phyloP scores from a whole-genome alignment of 2,329 filamentous ascomycete species.

The Cladosporium phlei region DNA sequence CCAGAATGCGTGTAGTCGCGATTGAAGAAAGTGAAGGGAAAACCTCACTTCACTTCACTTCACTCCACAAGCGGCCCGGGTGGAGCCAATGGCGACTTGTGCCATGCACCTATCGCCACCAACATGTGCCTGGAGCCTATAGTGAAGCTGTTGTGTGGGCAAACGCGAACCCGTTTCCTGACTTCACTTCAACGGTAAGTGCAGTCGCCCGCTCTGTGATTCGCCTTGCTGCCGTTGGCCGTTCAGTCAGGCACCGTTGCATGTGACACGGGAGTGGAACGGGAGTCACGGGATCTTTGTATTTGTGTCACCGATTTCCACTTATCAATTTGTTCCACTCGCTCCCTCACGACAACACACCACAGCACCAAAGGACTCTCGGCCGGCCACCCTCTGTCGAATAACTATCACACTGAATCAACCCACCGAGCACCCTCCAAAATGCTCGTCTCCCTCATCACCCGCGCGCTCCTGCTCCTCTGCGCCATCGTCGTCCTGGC shows the following conservation, averaged over 20 bases:
- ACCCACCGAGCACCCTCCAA: neutral
- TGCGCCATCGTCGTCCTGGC: slow-evolving; percentile 27
- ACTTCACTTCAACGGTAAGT: neutral
- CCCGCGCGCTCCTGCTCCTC: slow-evolving; percentile 20
- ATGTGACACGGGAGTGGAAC: too few species aligned
- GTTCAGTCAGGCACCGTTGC: neutral
- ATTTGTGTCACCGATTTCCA: neutral
- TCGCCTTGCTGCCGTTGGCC: too few species aligned
- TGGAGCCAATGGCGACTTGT: too few species aligned
- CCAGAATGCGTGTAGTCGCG: too few species aligned
- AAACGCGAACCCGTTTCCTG: neutral
- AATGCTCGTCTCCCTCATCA: slow-evolving; percentile 17
- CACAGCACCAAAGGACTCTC: too few species aligned
- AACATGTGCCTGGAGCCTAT: neutral
- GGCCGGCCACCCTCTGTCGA: too few species aligned
- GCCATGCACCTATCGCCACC: too few species aligned
- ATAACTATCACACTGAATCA: neutral
- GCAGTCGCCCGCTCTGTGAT: neutral
- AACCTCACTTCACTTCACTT: too few species aligned
- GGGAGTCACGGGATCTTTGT: too few species aligned
- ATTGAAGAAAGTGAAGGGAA: too few species aligned
- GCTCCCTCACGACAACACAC: too few species aligned
- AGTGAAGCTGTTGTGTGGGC: neutral
- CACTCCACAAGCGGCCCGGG: too few species aligned
- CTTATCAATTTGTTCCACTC: neutral